Evolutionary conservation across 805 yeast species (phyloP).

Genomic region (Myxozyma neotropica): DNA sequence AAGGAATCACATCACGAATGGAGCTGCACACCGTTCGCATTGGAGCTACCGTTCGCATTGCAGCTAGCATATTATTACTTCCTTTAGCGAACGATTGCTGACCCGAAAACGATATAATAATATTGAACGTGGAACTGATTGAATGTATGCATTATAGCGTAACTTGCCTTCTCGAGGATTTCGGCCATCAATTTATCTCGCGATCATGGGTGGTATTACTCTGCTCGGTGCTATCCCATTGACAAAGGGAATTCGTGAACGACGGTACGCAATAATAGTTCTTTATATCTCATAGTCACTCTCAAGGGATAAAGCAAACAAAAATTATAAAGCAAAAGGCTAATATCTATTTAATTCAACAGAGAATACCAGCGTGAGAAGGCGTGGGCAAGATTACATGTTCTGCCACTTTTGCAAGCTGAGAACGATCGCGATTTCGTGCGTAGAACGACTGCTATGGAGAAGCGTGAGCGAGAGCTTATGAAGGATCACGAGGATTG

Average conservation of each 20-base stretch:
- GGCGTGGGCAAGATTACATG: slow-evolving; percentile 72
- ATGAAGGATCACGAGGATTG: slow-evolving; percentile 66
- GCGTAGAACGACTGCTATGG: slow-evolving; percentile 66
- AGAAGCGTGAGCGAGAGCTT: slow-evolving; percentile 68
- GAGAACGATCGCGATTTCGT: slow-evolving; percentile 80
- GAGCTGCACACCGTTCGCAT: too few species aligned
- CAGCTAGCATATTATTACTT: too few species aligned
- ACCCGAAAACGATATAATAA: too few species aligned
- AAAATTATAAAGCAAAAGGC: background rate
- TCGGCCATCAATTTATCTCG: slow-evolving; percentile 72
- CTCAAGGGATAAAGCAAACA: too few species aligned
- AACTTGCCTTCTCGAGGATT: slow-evolving; percentile 84
- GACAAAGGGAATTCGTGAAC: slow-evolving; percentile 70
- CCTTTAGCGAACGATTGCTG: too few species aligned
- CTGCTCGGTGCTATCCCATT: slow-evolving; percentile 72
- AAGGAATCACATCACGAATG: slow-evolving; percentile 24
- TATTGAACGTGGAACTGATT: background rate
- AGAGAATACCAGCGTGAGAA: slow-evolving; percentile 75
- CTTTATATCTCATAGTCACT: too few species aligned
- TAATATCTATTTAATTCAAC: background rate
- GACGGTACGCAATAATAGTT: slow-evolving; percentile 40
- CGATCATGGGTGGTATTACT: slow-evolving; percentile 63
- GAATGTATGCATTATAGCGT: slow-evolving; percentile 46
- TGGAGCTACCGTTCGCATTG: too few species aligned
- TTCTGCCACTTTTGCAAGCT: slow-evolving; percentile 74